Percentiles rank a stretch among this genome's conserved stretches.
Evolutionary conservation across 2,329 filamentous ascomycete species (phyloP).

Genomic region (Pseudocercospora eumusae): DNA sequence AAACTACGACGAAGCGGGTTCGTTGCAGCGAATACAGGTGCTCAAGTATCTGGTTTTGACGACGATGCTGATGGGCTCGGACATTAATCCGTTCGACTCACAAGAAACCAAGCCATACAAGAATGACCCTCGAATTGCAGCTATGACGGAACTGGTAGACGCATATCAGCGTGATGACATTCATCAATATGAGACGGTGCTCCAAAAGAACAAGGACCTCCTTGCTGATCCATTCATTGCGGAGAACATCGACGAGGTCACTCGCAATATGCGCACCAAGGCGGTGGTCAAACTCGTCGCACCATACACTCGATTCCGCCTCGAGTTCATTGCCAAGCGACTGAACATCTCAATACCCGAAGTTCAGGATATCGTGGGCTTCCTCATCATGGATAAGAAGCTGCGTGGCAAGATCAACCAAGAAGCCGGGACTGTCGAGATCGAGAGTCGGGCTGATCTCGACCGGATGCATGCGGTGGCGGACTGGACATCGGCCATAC

Average conservation of each 20-base stretch:
- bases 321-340: conserved; percentile 82
- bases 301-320: conserved; percentile 88
- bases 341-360: conserved; percentile 83
- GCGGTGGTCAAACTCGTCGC: conserved; percentile 90
- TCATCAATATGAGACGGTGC: conserved; percentile 81
- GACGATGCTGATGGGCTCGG: conserved; percentile 97
- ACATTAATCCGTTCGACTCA: conserved; percentile 98
- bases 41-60: conserved; percentile 95
- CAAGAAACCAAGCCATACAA: conserved; percentile 99
- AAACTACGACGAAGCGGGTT: conserved; percentile 97
- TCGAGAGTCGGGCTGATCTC: conserved; percentile 71
- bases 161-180: conserved; percentile 96
- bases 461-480: conserved; percentile 73
- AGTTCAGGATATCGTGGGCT: conserved; percentile 93
- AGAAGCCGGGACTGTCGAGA: conserved; percentile 77
- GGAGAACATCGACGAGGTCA: conserved; percentile 98
- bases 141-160: conserved; percentile 96
- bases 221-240: conserved; percentile 93
- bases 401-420: conserved; percentile 89
- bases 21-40: conserved; percentile 92
- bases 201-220: conserved; percentile 85
- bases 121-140: conserved; percentile 88
- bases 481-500: conserved; percentile 70
- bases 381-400: conserved; percentile 86
- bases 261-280: conserved; percentile 96